Base-by-base conservation (phyloP, 805 yeast species). In the Yarrowia hollandica region DNA sequence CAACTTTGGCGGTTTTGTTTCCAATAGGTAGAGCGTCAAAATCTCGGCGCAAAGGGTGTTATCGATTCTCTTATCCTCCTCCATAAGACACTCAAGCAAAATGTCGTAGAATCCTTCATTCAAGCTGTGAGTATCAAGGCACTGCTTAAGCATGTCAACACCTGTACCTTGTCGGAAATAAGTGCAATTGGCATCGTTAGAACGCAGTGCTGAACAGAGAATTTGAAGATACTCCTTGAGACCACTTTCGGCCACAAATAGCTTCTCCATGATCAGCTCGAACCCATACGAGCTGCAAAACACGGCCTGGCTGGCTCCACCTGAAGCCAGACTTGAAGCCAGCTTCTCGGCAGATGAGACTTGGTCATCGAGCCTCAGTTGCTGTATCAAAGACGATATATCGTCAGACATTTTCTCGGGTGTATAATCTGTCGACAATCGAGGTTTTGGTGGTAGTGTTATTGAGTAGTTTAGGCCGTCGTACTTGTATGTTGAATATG, bases 281-380 rank as follows among this genome's bases (percentile, higher is more conserved):
- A 52, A 52, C 18, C 58, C 58, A 37, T 35, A 52, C 6, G 58
- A 52, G 35, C 44, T 37, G 44, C 58, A 52, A 19, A 52, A 52
- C 19, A 35, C 35, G 2, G 58, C 42, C 26, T 52, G 58, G 26
- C 15, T 35, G 44, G 58, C 44, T 18, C 55, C 55, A 12, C 55
- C 22, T 12, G 11, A 12, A 8, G 11, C 38, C 9, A 48, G 30
- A 21, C 39, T 48, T 15, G 55, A 31, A 5, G 37, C 19, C 15
- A 44, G 12, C 16, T 44, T 31, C 16, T 44, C 55, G 39, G 18
- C 55, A 11, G 30, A 15, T 12, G 39, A 31, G 16, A 2, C 23
- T 5, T 10, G n/a, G 14, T 33, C 39, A 7, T 30, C 38, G 28
- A 48, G 37, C 55, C 39, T 28, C 9, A 48, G 28, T 22, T 48